A percentile compares a stretch with the other conserved stretches of the same genome.
Evolutionary conservation across 192 early-diverging fungal species (phyloP).

Genomic region (Endogone sp.): DNA sequence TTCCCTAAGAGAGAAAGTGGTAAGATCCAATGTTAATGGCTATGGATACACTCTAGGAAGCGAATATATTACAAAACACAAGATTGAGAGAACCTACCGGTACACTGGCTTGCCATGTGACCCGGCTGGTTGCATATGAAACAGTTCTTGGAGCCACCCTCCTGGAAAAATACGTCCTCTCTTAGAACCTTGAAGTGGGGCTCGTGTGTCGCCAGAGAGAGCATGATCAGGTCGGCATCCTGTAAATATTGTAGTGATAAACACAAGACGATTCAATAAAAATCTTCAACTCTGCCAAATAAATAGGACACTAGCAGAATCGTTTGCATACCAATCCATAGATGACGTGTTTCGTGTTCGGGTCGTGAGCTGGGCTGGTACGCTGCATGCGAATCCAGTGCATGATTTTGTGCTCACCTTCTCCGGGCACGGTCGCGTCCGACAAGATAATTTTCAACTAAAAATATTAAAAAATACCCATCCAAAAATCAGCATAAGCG

Average conservation of each 20-base stretch:
- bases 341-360: constrained; percentile 92
- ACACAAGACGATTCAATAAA: too few relatives aligned
- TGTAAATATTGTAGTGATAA: constrained; percentile 30
- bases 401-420: constrained; percentile 99
- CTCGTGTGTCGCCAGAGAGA: constrained; percentile 93
- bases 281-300: too few relatives aligned
- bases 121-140: constrained; percentile 59
- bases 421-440: constrained; percentile 94
- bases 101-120: constrained; percentile 65
- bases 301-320: neutral
- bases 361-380: constrained; percentile 72
- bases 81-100: constrained; percentile 23
- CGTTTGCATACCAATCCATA: constrained; percentile 69
- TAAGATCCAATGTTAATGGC: neutral
- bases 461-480: neutral
- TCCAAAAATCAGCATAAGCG: constrained; percentile 11
- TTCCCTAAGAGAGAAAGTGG: constrained; percentile 26
- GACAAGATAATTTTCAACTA: constrained; percentile 84
- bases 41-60: too few relatives aligned
- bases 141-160: constrained; percentile 64
- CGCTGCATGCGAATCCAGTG: constrained; percentile 87
- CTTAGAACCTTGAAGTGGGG: constrained; percentile 95
- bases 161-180: constrained; percentile 89
- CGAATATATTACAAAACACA: neutral
- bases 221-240: constrained; percentile 98